Conservation (phyloP, 495 filamentous ascomycete genomes). For the Stereocaulon alpinum region DNA sequence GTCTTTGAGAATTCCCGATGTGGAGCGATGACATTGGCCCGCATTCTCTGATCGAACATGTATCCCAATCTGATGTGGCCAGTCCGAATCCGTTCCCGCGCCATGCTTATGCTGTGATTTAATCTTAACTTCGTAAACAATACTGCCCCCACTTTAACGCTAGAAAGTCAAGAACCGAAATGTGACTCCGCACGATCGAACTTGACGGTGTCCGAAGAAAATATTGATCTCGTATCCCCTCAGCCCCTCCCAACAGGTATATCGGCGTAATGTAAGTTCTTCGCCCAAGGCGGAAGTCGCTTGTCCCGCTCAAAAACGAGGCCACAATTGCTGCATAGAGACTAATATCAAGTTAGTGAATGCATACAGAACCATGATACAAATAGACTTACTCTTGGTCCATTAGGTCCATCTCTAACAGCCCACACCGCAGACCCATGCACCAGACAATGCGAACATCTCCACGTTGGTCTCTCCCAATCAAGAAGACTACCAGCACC, state of each 20-base stretch:
- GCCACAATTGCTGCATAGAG: constrained; percentile 91
- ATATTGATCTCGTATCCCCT: background rate
- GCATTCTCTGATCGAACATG: too few species aligned
- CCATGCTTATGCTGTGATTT: background rate
- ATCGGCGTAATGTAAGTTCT: constrained; percentile 58
- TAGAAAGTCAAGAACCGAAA: background rate
- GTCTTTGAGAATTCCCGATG: background rate
- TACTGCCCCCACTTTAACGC: background rate
- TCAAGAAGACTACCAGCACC: constrained; percentile 66
- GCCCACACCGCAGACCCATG: constrained; percentile 90
- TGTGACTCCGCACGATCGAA: background rate
- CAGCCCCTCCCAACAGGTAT: constrained; percentile 31
- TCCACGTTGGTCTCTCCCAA: constrained; percentile 74
- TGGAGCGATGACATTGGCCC: too few species aligned
- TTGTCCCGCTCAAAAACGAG: constrained; percentile 79
- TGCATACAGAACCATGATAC: background rate
- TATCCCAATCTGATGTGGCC: background rate
- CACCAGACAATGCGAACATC: constrained; percentile 80
- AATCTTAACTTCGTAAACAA: too few species aligned
- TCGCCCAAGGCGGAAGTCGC: constrained; percentile 72
- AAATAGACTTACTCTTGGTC: constrained; percentile 58
- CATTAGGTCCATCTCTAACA: constrained; percentile 81
- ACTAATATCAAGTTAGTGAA: constrained; percentile 14
- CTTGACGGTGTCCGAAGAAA: too few species aligned
- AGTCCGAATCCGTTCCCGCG: background rate